Evolutionary conservation across 1,139 yeast species (phyloP).

Genomic region (Geotrichum armillariae): DNA sequence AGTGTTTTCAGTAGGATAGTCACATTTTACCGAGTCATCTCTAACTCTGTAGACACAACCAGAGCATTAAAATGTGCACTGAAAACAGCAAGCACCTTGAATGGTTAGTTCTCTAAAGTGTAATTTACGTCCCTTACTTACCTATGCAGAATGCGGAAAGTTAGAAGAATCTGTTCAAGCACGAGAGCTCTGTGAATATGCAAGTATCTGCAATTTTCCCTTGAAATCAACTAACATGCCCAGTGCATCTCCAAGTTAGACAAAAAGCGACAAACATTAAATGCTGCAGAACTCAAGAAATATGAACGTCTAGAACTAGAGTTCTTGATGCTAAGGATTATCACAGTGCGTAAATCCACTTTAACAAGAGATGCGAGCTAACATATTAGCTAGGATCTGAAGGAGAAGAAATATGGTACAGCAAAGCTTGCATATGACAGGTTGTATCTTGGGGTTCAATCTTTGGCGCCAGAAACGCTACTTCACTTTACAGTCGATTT

Average conservation of each 20-base stretch:
- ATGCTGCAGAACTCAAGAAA: not conserved
- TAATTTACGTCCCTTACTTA: not conserved
- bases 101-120: slow-evolving; percentile 9
- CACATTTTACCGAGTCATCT: not conserved
- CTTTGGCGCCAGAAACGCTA: slow-evolving; percentile 9
- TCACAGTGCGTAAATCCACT: slow-evolving; percentile 8
- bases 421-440: slow-evolving; percentile 14
- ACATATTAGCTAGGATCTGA: slow-evolving; percentile 13
- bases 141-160: slow-evolving; percentile 14
- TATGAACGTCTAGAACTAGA: slow-evolving; percentile 14
- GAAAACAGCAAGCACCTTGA: slow-evolving; percentile 17
- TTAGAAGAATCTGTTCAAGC: slow-evolving; percentile 15
- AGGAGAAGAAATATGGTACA: slow-evolving; percentile 9
- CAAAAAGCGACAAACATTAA: slow-evolving; percentile 3
- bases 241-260: slow-evolving; percentile 17
- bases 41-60: slow-evolving; percentile 14
- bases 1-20: slow-evolving; percentile 16
- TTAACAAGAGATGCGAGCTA: not conserved
- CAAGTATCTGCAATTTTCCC: slow-evolving; percentile 3
- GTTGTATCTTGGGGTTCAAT: not conserved
- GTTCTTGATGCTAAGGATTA: slow-evolving; percentile 12
- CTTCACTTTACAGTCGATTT: slow-evolving; percentile 17
- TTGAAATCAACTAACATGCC: not conserved
- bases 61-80: slow-evolving; percentile 21
- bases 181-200: slow-evolving; percentile 17